These are phyloP conservation scores for Blastocystis sp. DNA, from an alignment of 352 stramenopile genomes.

Conservation along the genomic window DNA sequence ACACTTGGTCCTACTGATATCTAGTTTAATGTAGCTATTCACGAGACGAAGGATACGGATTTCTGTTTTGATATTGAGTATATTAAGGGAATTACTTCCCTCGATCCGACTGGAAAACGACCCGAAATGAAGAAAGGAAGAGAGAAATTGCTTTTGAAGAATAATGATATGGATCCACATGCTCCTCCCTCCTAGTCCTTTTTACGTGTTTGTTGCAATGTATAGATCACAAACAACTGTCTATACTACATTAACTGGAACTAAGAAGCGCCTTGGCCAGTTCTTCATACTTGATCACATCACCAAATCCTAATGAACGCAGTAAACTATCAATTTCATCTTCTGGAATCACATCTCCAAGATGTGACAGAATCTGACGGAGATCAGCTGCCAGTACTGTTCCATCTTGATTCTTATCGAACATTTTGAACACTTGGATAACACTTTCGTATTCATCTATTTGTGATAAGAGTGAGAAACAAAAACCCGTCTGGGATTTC, in stretches of 20 bases:
- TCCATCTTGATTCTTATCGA: constrained; percentile 64
- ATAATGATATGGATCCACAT: constrained; percentile 4
- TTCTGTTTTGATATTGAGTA: constrained; percentile 68
- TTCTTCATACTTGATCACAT: constrained; percentile 58
- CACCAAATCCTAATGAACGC: constrained; percentile 22
- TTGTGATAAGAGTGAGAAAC: not conserved
- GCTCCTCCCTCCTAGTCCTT: constrained; percentile 59
- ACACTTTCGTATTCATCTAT: constrained; percentile 61
- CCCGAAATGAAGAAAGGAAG: constrained; percentile 64
- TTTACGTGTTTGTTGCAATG: constrained; percentile 11
- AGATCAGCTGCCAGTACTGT: constrained; percentile 30
- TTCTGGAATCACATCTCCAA: constrained; percentile 55
- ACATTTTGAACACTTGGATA: constrained; percentile 63
- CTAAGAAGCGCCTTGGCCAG: constrained; percentile 8
- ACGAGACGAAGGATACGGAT: constrained; percentile 62
- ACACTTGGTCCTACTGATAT: not conserved
- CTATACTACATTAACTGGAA: not conserved
- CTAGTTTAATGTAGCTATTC: constrained; percentile 67
- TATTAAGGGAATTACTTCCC: constrained; percentile 57
- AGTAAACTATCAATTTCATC: constrained; percentile 56
- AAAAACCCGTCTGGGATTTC: constrained; percentile 4
- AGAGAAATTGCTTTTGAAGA: constrained; percentile 40
- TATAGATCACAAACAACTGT: not conserved
- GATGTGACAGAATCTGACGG: constrained; percentile 51
- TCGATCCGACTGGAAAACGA: constrained; percentile 31